Percentiles rank a stretch among this genome's conserved stretches.
Evolutionary conservation across 2,329 filamentous ascomycete genomes (phyloP).

Genomic region (Arachnomyces sp.): DNA sequence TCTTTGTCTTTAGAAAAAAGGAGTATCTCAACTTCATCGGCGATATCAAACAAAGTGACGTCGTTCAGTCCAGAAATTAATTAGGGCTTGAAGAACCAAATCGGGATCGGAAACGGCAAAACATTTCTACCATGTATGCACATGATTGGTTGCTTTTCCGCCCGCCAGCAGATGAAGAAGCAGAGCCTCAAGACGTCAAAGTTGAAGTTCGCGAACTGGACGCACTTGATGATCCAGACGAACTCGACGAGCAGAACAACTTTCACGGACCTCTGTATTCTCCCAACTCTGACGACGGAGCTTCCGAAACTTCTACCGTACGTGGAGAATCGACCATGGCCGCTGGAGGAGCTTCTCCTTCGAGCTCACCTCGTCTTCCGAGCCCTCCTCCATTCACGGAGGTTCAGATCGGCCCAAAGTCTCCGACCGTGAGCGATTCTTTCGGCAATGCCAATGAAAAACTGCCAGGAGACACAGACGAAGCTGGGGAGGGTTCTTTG

Average conservation of each 20-base stretch:
- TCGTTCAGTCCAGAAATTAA: too few species aligned
- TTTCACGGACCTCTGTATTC: too few species aligned
- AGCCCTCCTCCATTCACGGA: slow-evolving; percentile 92
- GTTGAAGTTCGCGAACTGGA: too few species aligned
- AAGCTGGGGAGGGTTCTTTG: slow-evolving; percentile 64
- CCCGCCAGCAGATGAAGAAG: too few species aligned
- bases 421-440: slow-evolving; percentile 58
- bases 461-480: slow-evolving; percentile 47
- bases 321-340: slow-evolving; percentile 28
- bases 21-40: background rate
- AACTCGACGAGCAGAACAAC: too few species aligned
- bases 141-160: too few species aligned
- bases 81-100: background rate
- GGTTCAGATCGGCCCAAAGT: slow-evolving; percentile 78
- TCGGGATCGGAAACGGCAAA: slow-evolving; percentile 3
- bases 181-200: too few species aligned
- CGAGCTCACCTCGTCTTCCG: slow-evolving; percentile 83
- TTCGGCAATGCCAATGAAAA: slow-evolving; percentile 52
- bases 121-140: background rate
- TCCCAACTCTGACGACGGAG: too few species aligned
- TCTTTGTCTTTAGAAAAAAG: slow-evolving; percentile 6
- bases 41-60: too few species aligned
- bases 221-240: too few species aligned
- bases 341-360: slow-evolving; percentile 42
- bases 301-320: too few species aligned